A percentile compares a stretch with the other conserved stretches of the same genome.
Conservation (phyloP, 345 rosid genomes). For the Camelina sativa region DNA sequence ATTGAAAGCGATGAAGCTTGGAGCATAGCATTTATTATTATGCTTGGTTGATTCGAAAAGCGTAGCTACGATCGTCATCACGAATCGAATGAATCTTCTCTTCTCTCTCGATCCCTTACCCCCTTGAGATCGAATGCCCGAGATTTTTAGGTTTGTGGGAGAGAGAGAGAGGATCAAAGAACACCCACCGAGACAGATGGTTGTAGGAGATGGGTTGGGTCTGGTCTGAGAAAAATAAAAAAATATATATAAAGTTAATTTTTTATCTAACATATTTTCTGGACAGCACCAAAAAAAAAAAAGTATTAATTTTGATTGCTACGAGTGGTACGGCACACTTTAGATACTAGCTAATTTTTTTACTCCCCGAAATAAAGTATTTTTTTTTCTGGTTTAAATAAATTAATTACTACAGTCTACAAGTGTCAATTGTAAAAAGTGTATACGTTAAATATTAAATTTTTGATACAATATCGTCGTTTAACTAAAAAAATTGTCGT, state of each 20-base stretch:
- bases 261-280: conserved; percentile 10
- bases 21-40: conserved; percentile 34
- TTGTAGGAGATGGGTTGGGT: conserved; percentile 41
- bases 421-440: too few species aligned
- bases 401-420: too few species aligned
- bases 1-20: conserved; percentile 45
- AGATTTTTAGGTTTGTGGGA: conserved; percentile 41
- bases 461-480: too few species aligned
- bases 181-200: conserved; percentile 44
- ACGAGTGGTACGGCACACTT: conserved; percentile 21
- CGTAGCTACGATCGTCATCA: conserved; percentile 29
- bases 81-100: neutral
- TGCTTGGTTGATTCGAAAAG: conserved; percentile 22
- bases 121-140: conserved; percentile 40
- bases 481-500: too few species aligned
- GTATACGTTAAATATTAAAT: too few species aligned
- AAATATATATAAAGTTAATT: neutral
- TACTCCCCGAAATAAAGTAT: too few species aligned
- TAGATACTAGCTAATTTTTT: neutral
- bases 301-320: neutral
- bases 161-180: conserved; percentile 33
- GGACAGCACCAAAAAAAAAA: neutral
- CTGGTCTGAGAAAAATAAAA: conserved; percentile 34
- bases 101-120: conserved; percentile 14
- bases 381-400: too few species aligned